These are phyloP conservation scores for Noccaea caerulescens DNA, from an alignment of 345 rosid species.

Conservation along the genomic window DNA sequence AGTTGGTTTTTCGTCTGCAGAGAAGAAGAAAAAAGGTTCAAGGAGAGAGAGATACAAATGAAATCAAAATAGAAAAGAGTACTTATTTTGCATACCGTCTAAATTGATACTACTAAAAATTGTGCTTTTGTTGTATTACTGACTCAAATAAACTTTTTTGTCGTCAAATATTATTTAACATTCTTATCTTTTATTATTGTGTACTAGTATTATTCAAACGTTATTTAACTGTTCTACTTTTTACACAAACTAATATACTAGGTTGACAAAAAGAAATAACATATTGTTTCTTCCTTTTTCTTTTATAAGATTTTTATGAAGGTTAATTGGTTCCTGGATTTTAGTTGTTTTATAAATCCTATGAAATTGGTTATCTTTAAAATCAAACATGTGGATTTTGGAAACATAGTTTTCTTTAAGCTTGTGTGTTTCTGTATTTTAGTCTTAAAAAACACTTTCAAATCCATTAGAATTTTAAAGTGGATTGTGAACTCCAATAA, in stretches of 20 bases:
- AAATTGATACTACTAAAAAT: not conserved
- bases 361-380: too few species aligned
- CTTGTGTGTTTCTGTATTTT: too few species aligned
- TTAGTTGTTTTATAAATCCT: too few species aligned
- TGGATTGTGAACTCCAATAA: too few species aligned
- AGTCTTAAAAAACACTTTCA: too few species aligned
- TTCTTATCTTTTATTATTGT: not conserved
- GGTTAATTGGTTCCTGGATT: too few species aligned
- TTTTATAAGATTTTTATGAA: too few species aligned
- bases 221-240: not conserved
- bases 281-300: too few species aligned
- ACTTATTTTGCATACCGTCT: not conserved
- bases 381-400: too few species aligned
- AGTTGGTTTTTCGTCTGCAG: conserved; percentile 31
- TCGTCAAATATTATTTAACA: not conserved
- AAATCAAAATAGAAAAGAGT: not conserved
- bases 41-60: not conserved
- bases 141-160: not conserved
- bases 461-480: too few species aligned
- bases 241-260: not conserved
- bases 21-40: conserved; percentile 7
- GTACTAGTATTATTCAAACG: not conserved
- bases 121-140: conserved; percentile 16
- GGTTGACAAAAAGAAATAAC: conserved; percentile 1
- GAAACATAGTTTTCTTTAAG: too few species aligned